Evolutionary conservation across 2,329 filamentous ascomycete genomes (phyloP).

Genomic region (Ophiocordyceps polyrhachis-furcata): DNA sequence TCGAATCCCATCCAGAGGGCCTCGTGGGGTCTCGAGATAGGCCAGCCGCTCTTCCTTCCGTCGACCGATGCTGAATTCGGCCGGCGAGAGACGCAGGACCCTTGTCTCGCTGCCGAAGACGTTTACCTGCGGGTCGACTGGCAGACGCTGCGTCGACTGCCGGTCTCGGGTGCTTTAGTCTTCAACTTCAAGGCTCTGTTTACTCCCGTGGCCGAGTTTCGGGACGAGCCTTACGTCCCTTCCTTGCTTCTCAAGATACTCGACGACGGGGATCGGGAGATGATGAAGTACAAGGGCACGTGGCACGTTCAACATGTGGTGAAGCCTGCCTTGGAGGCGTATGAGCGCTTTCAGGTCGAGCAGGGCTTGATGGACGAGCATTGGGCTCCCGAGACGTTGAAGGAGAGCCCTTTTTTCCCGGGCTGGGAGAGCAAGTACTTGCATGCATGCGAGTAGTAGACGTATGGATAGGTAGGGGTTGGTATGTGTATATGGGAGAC

Average conservation of each 20-base stretch:
- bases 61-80: conserved; percentile 45
- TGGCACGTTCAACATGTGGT: conserved; percentile 63
- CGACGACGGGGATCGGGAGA: conserved; percentile 40
- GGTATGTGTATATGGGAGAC: background rate
- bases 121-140: conserved; percentile 64
- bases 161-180: conserved; percentile 53
- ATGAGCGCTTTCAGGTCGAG: conserved; percentile 45
- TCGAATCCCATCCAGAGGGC: conserved; percentile 64
- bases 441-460: too few relatives aligned
- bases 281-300: conserved; percentile 69
- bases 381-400: conserved; percentile 52
- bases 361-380: conserved; percentile 37
- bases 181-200: conserved; percentile 87
- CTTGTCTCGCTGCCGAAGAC: conserved; percentile 35
- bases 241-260: conserved; percentile 48
- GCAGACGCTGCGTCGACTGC: conserved; percentile 68
- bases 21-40: conserved; percentile 68
- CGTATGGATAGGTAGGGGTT: background rate
- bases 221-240: conserved; percentile 55
- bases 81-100: conserved; percentile 38
- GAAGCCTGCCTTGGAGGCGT: conserved; percentile 44
- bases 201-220: conserved; percentile 51
- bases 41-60: conserved; percentile 56
- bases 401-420: conserved; percentile 57
- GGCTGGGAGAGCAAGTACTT: conserved; percentile 38